A percentile compares a stretch with the other conserved stretches of the same genome.
Evolutionary conservation across 345 rosid genomes (phyloP).

Genomic region (Luvunga scandens): DNA sequence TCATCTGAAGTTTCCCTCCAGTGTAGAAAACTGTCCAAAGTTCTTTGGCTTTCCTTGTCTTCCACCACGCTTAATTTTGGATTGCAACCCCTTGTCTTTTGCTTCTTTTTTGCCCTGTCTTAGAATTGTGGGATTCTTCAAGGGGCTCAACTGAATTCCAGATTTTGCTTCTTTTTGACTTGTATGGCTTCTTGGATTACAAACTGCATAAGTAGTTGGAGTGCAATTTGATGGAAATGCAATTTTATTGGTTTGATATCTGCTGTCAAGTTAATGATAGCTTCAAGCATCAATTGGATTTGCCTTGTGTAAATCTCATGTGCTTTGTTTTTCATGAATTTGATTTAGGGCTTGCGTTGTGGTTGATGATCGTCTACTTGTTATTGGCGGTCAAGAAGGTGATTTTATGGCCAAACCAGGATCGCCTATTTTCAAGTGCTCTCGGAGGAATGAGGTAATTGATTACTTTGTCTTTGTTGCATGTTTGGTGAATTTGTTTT

Average conservation of each 20-base stretch:
- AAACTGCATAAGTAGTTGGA: too few species aligned
- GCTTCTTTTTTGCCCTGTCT: not conserved
- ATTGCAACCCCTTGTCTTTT: not conserved
- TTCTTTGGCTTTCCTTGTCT: not conserved
- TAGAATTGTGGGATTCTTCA: not conserved
- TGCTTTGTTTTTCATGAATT: not conserved
- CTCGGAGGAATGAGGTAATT: slow-evolving; percentile 82
- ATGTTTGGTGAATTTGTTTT: not conserved
- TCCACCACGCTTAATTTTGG: not conserved
- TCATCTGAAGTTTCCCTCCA: not conserved
- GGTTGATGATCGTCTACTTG: slow-evolving; percentile 64
- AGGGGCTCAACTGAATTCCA: not conserved
- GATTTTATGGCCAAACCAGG: slow-evolving; percentile 99
- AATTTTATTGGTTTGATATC: too few species aligned
- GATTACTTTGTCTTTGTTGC: not conserved
- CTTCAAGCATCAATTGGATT: not conserved
- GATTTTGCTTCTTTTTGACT: too few species aligned
- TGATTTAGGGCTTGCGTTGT: slow-evolving; percentile 72
- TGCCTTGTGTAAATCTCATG: not conserved
- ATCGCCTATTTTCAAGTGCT: slow-evolving; percentile 96
- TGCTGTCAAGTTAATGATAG: not conserved
- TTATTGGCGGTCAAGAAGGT: slow-evolving; percentile 97
- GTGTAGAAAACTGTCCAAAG: not conserved
- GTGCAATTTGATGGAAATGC: not conserved
- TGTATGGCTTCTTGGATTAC: too few species aligned